Percentiles rank a stretch among this genome's conserved stretches.
Conservation (phyloP, 306 rosid species). For the Lathyrus aphaca region DNA sequence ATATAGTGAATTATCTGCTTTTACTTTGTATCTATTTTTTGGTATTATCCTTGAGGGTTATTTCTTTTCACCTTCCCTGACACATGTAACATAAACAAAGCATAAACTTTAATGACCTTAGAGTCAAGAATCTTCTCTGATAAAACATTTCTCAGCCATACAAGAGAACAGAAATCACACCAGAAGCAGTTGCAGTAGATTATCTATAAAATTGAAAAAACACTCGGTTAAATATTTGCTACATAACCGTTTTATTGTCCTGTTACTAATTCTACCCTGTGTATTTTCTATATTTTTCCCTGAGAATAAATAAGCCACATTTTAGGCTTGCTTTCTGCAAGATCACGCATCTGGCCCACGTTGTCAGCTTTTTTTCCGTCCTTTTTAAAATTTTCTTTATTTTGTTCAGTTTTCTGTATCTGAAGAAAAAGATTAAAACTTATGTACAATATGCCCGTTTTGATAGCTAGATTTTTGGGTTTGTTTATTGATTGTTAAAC, state of each 20-base stretch:
- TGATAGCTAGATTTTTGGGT: constrained; percentile 18
- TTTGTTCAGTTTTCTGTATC: constrained; percentile 17
- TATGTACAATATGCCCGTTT: not conserved
- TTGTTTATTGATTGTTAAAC: constrained; percentile 19
- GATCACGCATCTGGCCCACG: not conserved
- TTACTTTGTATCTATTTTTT: constrained; percentile 14
- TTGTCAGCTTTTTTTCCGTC: not conserved
- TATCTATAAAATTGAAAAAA: not conserved
- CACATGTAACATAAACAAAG: constrained; percentile 6
- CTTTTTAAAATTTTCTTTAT: constrained; percentile 13
- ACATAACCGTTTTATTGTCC: not conserved
- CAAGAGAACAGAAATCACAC: constrained; percentile 1
- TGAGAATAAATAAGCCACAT: not conserved
- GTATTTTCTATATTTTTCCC: not conserved
- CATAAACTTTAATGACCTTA: not conserved
- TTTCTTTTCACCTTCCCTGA: constrained; percentile 27
- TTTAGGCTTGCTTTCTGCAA: constrained; percentile 14
- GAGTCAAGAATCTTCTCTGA: not conserved
- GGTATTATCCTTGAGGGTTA: constrained; percentile 12
- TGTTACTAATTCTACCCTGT: constrained; percentile 2
- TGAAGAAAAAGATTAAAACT: constrained; percentile 3
- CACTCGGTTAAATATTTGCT: not conserved
- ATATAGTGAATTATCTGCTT: constrained; percentile 23
- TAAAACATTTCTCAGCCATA: not conserved
- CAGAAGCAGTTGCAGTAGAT: not conserved